Percentiles rank a stretch among this genome's conserved stretches.
phyloP scores from a whole-genome alignment of 2,329 filamentous ascomycete species.

The Fusarium floridanum region DNA sequence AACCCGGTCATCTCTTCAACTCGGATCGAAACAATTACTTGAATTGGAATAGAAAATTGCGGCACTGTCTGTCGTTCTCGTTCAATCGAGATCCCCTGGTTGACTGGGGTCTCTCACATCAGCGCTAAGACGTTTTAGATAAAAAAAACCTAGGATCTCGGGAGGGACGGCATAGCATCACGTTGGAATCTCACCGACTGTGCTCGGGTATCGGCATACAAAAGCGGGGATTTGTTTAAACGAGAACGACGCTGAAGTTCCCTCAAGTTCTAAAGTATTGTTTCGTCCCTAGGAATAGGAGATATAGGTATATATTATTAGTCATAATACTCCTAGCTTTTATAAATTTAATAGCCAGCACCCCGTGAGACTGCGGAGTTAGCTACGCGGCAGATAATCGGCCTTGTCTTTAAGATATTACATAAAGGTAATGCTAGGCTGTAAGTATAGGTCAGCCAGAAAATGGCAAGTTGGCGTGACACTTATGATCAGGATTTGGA shows the following conservation, averaged over 20 bases:
- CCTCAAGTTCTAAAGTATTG: neutral
- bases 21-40: neutral
- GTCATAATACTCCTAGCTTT: too few species aligned
- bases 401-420: too few species aligned
- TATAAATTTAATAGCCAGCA: too few species aligned
- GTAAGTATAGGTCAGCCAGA: too few species aligned
- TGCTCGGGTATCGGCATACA: neutral
- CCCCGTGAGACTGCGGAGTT: too few species aligned
- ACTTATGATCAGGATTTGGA: too few species aligned
- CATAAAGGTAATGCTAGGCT: too few species aligned
- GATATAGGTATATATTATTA: too few species aligned
- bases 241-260: neutral
- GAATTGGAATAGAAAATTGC: neutral
- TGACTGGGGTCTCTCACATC: neutral
- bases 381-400: too few species aligned
- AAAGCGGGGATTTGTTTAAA: neutral
- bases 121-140: neutral
- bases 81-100: neutral
- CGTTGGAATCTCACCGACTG: neutral
- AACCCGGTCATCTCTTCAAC: neutral
- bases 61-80: neutral
- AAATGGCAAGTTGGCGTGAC: too few species aligned
- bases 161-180: neutral
- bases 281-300: too few species aligned
- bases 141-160: neutral